phyloP scores from a whole-genome alignment of 169 alveolate species.

The Plasmodium ovale region DNA sequence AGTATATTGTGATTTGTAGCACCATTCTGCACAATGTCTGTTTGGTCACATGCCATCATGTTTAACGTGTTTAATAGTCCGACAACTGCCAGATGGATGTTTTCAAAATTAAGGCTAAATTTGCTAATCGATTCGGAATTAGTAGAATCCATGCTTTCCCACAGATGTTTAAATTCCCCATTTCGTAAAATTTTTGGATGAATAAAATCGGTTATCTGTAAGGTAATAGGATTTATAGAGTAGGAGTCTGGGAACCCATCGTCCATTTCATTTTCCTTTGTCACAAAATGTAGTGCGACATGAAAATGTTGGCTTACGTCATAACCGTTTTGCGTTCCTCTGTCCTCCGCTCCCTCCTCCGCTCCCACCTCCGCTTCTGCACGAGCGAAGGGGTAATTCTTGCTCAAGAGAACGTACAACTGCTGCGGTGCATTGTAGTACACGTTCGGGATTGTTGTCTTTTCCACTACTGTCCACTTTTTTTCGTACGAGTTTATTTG shows the following conservation, averaged over 20 bases:
- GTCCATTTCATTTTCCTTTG: constrained; percentile 73
- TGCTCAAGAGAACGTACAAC: constrained; percentile 30
- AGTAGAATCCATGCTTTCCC: constrained; percentile 72
- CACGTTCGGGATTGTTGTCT: constrained; percentile 43
- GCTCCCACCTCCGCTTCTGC: background rate
- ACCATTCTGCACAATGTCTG: constrained; percentile 73
- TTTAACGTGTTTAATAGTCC: constrained; percentile 78
- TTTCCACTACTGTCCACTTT: constrained; percentile 37
- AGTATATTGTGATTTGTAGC: constrained; percentile 78
- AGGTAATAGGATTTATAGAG: constrained; percentile 78
- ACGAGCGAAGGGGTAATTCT: background rate
- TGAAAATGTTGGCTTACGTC: constrained; percentile 68
- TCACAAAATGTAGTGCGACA: constrained; percentile 69
- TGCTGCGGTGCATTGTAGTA: constrained; percentile 46
- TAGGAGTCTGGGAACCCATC: constrained; percentile 79
- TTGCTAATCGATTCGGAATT: constrained; percentile 78
- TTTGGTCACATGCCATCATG: constrained; percentile 76
- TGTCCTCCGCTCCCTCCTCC: background rate
- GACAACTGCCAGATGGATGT: constrained; percentile 78
- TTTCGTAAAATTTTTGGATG: constrained; percentile 69
- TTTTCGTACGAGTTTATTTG: constrained; percentile 44
- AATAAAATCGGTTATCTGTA: constrained; percentile 79
- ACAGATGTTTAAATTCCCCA: constrained; percentile 79
- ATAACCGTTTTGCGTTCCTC: constrained; percentile 22
- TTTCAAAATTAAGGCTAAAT: constrained; percentile 79